A percentile compares a stretch with the other conserved stretches of the same genome.
These are phyloP conservation scores for Scheffersomyces ergatensis DNA, from an alignment of 805 yeast genomes.

Conservation along the genomic window DNA sequence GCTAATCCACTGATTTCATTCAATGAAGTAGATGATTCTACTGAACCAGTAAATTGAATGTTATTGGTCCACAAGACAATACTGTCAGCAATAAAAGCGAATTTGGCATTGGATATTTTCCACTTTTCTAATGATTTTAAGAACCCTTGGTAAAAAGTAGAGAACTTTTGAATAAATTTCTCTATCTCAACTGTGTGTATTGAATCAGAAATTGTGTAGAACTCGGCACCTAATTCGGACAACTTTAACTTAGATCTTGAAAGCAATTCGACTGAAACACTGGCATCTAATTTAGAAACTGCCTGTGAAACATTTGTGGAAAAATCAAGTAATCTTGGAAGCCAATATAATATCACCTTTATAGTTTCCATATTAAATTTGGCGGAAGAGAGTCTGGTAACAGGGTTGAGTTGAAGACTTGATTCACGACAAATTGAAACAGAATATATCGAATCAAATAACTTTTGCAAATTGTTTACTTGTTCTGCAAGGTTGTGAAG, in stretches of 20 bases:
- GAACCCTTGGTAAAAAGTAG: slow-evolving; percentile 19
- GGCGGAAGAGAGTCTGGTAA: slow-evolving; percentile 9
- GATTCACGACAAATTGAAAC: too few species aligned
- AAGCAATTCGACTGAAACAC: slow-evolving; percentile 10
- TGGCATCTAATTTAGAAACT: slow-evolving; percentile 7
- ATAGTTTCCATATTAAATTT: slow-evolving; percentile 14
- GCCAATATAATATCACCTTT: slow-evolving; percentile 17
- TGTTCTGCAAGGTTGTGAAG: slow-evolving; percentile 30
- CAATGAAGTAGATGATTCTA: slow-evolving; percentile 24
- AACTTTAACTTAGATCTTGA: slow-evolving; percentile 13
- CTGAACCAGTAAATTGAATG: slow-evolving; percentile 12
- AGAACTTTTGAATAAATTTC: slow-evolving; percentile 17
- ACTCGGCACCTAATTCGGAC: slow-evolving; percentile 6
- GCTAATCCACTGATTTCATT: slow-evolving; percentile 18
- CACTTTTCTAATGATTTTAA: slow-evolving; percentile 26
- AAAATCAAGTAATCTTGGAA: slow-evolving; percentile 37
- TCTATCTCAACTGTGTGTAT: slow-evolving; percentile 12
- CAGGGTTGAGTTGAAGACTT: neutral
- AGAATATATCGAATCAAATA: neutral
- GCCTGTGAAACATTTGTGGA: slow-evolving; percentile 18
- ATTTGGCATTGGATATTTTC: slow-evolving; percentile 24
- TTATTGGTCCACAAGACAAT: slow-evolving; percentile 45
- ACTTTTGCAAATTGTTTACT: slow-evolving; percentile 4
- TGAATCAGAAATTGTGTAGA: slow-evolving; percentile 19
- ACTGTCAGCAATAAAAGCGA: slow-evolving; percentile 48